Percentiles rank a stretch among this genome's conserved stretches.
phyloP scores from a whole-genome alignment of 805 yeast genomes.

The Candida dajiaensis region DNA sequence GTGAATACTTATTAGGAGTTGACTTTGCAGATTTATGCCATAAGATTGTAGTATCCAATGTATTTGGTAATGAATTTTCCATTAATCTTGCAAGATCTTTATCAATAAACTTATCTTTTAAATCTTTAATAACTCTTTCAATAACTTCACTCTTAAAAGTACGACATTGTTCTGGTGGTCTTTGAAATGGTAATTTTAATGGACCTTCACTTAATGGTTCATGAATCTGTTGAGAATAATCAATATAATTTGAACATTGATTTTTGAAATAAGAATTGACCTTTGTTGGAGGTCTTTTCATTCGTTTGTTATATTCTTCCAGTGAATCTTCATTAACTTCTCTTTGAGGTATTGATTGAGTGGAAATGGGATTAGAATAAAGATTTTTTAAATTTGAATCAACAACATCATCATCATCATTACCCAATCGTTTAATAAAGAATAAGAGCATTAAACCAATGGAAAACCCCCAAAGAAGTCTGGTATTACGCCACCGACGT shows the following conservation, averaged over 20 bases:
- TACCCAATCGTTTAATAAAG: not conserved
- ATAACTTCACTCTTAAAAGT: conserved; percentile 62
- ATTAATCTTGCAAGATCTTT: conserved; percentile 67
- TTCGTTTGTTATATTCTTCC: not conserved
- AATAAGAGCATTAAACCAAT: not conserved
- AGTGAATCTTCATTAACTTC: not conserved
- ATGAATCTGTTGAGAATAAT: conserved; percentile 41
- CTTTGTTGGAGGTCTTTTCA: not conserved
- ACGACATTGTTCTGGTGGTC: conserved; percentile 69
- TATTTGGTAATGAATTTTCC: conserved; percentile 83
- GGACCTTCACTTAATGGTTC: conserved; percentile 63
- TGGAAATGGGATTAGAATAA: not conserved
- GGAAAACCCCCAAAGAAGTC: not conserved
- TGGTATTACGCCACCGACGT: not conserved
- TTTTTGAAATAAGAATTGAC: not conserved
- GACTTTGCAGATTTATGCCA: conserved; percentile 42
- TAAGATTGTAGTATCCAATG: conserved; percentile 79
- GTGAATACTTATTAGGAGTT: conserved; percentile 33
- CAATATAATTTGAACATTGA: conserved; percentile 57
- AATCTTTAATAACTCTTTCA: conserved; percentile 51
- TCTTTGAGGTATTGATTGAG: not conserved
- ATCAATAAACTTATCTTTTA: conserved; percentile 44
- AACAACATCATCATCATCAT: not conserved
- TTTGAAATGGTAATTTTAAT: conserved; percentile 57
- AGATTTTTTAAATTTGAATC: not conserved